Evolutionary conservation across 169 alveolate species (phyloP).

Genomic region (Cryptosporidium xiaoi): DNA sequence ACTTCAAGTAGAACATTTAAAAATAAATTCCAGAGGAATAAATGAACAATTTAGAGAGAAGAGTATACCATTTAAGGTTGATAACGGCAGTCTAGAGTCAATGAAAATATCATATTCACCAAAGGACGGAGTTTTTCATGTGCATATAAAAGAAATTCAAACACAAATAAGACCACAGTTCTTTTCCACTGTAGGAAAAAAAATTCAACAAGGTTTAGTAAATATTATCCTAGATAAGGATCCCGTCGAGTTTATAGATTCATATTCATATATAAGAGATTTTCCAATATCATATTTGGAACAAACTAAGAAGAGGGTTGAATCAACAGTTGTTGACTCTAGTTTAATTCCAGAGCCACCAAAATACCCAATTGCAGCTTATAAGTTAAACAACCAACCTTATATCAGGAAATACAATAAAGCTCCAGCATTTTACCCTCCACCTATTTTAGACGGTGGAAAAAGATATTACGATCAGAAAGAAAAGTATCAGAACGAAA

Average conservation of each 20-base stretch:
- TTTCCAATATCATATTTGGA: slow-evolving; percentile 54
- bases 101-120: slow-evolving; percentile 56
- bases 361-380: slow-evolving; percentile 30
- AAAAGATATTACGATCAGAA: no score
- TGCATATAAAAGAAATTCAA: slow-evolving; percentile 37
- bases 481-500: no score
- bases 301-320: slow-evolving; percentile 11
- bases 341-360: slow-evolving; percentile 68
- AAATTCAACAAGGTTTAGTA: slow-evolving; percentile 54
- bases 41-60: slow-evolving; percentile 31
- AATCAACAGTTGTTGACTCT: slow-evolving; percentile 34
- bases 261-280: slow-evolving; percentile 62
- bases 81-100: slow-evolving; percentile 33
- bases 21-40: slow-evolving; percentile 12
- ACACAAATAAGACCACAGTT: slow-evolving; percentile 44
- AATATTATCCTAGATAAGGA: slow-evolving; percentile 68
- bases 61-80: slow-evolving; percentile 35
- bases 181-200: slow-evolving; percentile 62
- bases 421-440: slow-evolving; percentile 67
- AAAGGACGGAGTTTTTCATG: slow-evolving; percentile 23
- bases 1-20: slow-evolving; percentile 35
- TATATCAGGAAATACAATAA: neutral
- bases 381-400: slow-evolving; percentile 1
- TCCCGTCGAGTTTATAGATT: slow-evolving; percentile 59
- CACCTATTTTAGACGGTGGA: neutral